phyloP scores from a whole-genome alignment of 2,329 filamentous ascomycete species.

The Exophiala phaeomuriformis region DNA sequence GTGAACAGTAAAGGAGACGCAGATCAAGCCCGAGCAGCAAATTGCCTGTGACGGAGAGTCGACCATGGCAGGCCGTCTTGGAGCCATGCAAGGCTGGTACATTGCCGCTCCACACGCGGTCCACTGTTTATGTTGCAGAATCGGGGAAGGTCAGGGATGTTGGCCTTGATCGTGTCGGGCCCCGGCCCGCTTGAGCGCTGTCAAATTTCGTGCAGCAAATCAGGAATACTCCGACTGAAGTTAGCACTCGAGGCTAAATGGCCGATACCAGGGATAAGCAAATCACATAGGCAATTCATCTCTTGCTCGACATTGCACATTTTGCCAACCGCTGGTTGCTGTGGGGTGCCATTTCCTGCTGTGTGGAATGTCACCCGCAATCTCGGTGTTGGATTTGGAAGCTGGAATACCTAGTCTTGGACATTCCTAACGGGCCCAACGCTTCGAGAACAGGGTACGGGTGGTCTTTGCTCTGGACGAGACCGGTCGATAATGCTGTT shows the following conservation, averaged over 20 bases:
- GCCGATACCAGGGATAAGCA: slow-evolving; percentile 11
- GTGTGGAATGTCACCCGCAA: slow-evolving; percentile 22
- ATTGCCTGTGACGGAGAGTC: slow-evolving; percentile 17
- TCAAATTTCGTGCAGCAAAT: slow-evolving; percentile 21
- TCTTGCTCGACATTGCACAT: slow-evolving; percentile 1
- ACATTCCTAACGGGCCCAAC: background rate
- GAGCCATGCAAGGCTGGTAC: slow-evolving; percentile 24
- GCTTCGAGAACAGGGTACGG: background rate
- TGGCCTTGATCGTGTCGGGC: slow-evolving; percentile 9
- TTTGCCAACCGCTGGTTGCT: slow-evolving; percentile 7
- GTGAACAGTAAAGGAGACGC: slow-evolving; percentile 13
- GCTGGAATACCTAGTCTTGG: background rate
- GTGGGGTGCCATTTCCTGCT: slow-evolving; percentile 6
- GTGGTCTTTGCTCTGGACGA: slow-evolving; percentile 12
- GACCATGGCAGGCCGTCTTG: slow-evolving; percentile 7
- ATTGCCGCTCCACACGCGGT: slow-evolving; percentile 7
- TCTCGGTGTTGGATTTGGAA: background rate
- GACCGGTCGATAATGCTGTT: slow-evolving; percentile 3
- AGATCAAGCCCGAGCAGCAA: slow-evolving; percentile 13
- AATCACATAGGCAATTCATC: slow-evolving; percentile 11
- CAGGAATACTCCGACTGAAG: slow-evolving; percentile 16
- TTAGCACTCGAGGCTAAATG: slow-evolving; percentile 14
- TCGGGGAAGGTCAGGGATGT: slow-evolving; percentile 19
- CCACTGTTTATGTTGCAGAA: slow-evolving; percentile 20
- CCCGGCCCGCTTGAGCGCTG: slow-evolving; percentile 11